A percentile compares a stretch with the other conserved stretches of the same genome.
phyloP scores from a whole-genome alignment of 495 filamentous ascomycete species.

The Amniculicola lignicola region DNA sequence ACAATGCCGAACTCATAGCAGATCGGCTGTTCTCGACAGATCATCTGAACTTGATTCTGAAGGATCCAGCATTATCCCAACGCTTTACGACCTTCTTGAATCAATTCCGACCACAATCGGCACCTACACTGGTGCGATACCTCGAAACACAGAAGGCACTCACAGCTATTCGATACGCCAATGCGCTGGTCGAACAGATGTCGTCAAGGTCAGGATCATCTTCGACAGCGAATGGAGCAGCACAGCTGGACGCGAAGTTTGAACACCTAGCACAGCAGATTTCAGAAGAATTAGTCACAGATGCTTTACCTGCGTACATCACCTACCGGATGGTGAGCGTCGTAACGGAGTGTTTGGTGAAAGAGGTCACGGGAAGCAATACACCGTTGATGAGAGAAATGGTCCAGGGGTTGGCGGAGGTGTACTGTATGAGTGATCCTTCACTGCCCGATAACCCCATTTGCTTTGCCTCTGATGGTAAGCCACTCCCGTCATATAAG shows the following conservation, averaged over 20 bases:
- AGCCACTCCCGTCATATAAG: neutral
- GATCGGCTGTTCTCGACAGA: constrained; percentile 39
- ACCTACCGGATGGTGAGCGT: constrained; percentile 37
- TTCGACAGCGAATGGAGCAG: constrained; percentile 18
- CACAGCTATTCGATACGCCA: constrained; percentile 41
- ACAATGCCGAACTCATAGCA: constrained; percentile 37
- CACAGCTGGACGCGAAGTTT: constrained; percentile 34
- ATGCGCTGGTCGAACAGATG: constrained; percentile 35
- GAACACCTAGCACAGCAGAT: constrained; percentile 28
- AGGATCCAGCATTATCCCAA: constrained; percentile 27
- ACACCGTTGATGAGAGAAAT: constrained; percentile 41
- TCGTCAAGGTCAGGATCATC: constrained; percentile 9
- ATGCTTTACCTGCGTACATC: constrained; percentile 39
- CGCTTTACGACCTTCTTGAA: constrained; percentile 37
- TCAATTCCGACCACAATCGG: constrained; percentile 35
- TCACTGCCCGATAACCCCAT: constrained; percentile 41
- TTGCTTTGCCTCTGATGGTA: constrained; percentile 42
- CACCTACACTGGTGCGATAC: constrained; percentile 35
- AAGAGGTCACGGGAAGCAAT: constrained; percentile 41
- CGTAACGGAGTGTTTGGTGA: constrained; percentile 42
- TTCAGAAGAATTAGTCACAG: constrained; percentile 38
- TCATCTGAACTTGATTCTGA: constrained; percentile 40
- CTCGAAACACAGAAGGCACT: constrained; percentile 40
- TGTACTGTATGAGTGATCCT: constrained; percentile 42
- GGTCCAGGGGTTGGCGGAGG: constrained; percentile 41